These are phyloP conservation scores for Microbotryum intermedium DNA, from an alignment of 1,284 basidiomycete species.

Conservation along the genomic window DNA sequence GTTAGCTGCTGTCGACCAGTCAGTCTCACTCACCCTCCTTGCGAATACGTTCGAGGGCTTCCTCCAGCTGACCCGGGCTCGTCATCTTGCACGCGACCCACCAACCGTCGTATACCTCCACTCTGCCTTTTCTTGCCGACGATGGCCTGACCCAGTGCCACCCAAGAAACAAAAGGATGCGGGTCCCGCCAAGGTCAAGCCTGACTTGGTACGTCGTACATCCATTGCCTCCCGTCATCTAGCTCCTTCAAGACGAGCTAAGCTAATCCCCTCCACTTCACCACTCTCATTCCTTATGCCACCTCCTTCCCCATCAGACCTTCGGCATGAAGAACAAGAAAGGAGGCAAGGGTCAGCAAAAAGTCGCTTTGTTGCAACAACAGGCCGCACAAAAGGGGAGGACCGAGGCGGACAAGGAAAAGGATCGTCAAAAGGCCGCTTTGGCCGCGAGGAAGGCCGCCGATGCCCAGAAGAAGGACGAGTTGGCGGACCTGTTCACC, in stretches of 20 bases:
- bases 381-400: slow-evolving; percentile 28
- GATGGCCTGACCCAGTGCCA: no score
- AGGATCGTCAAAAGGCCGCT: slow-evolving; percentile 65
- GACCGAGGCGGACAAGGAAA: slow-evolving; percentile 61
- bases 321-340: slow-evolving; percentile 54
- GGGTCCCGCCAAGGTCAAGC: slow-evolving; percentile 53
- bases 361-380: slow-evolving; percentile 49
- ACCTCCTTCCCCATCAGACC: not conserved
- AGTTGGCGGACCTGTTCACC: slow-evolving; percentile 61
- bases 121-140: no score
- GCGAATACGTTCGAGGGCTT: no score
- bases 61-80: not conserved
- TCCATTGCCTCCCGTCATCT: slow-evolving; percentile 21
- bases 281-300: not conserved
- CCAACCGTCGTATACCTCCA: not conserved
- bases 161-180: slow-evolving; percentile 54
- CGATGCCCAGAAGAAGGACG: slow-evolving; percentile 74
- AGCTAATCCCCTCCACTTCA: slow-evolving; percentile 17
- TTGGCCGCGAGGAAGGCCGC: slow-evolving; percentile 40
- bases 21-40: not conserved
- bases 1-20: no score
- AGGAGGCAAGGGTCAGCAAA: slow-evolving; percentile 82
- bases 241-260: slow-evolving; percentile 20
- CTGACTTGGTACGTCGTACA: slow-evolving; percentile 56
- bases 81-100: not conserved